A percentile compares a stretch with the other conserved stretches of the same genome.
phyloP scores from a whole-genome alignment of 2,329 filamentous ascomycete species.

The Fusarium cyanostomum region DNA sequence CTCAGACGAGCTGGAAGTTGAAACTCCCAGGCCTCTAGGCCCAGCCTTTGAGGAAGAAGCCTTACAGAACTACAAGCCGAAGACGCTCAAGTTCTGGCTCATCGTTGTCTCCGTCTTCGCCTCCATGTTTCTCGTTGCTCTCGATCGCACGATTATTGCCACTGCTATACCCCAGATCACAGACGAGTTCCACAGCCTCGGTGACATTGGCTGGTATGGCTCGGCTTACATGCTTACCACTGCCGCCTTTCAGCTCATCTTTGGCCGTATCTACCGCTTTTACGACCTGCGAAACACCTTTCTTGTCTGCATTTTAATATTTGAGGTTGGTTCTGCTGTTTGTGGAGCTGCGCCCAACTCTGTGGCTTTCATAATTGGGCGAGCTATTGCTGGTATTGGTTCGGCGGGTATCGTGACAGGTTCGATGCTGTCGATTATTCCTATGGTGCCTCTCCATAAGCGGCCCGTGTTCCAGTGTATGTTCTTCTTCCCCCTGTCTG shows the following conservation, averaged over 20 bases:
- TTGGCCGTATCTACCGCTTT: constrained; percentile 64
- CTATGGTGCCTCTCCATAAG: constrained; percentile 67
- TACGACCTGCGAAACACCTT: constrained; percentile 62
- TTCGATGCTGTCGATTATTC: constrained; percentile 65
- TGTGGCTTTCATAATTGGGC: constrained; percentile 63
- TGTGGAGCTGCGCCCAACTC: constrained; percentile 66
- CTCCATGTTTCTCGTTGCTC: constrained; percentile 66
- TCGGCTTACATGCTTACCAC: constrained; percentile 69
- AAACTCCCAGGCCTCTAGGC: constrained; percentile 21
- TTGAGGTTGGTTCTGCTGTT: constrained; percentile 63
- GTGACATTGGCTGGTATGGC: constrained; percentile 72
- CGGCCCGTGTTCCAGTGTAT: constrained; percentile 65
- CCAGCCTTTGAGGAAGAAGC: constrained; percentile 41
- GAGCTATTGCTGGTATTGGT: constrained; percentile 65
- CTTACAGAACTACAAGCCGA: constrained; percentile 60
- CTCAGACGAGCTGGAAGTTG: constrained; percentile 23
- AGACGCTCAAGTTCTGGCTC: constrained; percentile 64
- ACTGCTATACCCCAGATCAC: constrained; percentile 65
- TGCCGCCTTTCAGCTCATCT: constrained; percentile 62
- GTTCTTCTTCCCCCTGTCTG: constrained; percentile 3
- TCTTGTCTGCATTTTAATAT: constrained; percentile 58
- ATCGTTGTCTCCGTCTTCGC: constrained; percentile 63
- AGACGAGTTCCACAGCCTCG: constrained; percentile 65
- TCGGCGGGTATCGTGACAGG: constrained; percentile 68
- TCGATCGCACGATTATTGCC: constrained; percentile 65